A percentile compares a stretch with the other conserved stretches of the same genome.
Evolutionary conservation across 257 asterid species (phyloP).

Genomic region (Solanum neorickii): DNA sequence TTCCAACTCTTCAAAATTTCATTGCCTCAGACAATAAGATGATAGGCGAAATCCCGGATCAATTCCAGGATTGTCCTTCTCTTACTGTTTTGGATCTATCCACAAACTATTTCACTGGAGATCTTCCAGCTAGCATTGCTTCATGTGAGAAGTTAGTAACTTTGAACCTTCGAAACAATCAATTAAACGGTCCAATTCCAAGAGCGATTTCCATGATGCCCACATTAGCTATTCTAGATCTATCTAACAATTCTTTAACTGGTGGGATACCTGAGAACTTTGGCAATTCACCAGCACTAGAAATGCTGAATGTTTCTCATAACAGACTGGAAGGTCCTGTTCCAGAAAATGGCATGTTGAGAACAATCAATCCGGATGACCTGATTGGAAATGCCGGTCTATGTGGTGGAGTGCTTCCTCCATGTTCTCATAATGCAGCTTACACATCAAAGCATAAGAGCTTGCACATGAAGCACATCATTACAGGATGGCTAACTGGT

Average conservation of each 20-base stretch:
- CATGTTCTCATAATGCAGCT: slow-evolving; percentile 29
- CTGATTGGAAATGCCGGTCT: slow-evolving; percentile 51
- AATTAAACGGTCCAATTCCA: slow-evolving; percentile 45
- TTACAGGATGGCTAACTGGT: slow-evolving; percentile 55
- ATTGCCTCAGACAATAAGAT: slow-evolving; percentile 37
- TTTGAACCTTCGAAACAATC: slow-evolving; percentile 44
- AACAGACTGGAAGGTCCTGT: slow-evolving; percentile 59
- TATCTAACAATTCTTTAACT: slow-evolving; percentile 61
- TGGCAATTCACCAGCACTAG: slow-evolving; percentile 76
- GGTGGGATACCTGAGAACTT: slow-evolving; percentile 61
- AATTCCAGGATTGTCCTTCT: slow-evolving; percentile 52
- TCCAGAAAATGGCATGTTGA: slow-evolving; percentile 53
- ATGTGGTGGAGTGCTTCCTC: slow-evolving; percentile 68
- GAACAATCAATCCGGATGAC: slow-evolving; percentile 55
- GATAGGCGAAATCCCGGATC: slow-evolving; percentile 53
- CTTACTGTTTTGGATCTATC: slow-evolving; percentile 54
- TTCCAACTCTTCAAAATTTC: slow-evolving; percentile 45
- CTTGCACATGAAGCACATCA: slow-evolving; percentile 32
- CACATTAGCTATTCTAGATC: slow-evolving; percentile 44
- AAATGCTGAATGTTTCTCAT: slow-evolving; percentile 46
- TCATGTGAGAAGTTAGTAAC: slow-evolving; percentile 57
- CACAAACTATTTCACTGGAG: slow-evolving; percentile 46
- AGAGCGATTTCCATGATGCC: slow-evolving; percentile 48
- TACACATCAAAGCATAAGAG: slow-evolving; percentile 13
- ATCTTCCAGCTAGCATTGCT: slow-evolving; percentile 49